A percentile compares a stretch with the other conserved stretches of the same genome.
phyloP scores from a whole-genome alignment of 1,284 basidiomycete genomes.

The Ganoderma lucidum region DNA sequence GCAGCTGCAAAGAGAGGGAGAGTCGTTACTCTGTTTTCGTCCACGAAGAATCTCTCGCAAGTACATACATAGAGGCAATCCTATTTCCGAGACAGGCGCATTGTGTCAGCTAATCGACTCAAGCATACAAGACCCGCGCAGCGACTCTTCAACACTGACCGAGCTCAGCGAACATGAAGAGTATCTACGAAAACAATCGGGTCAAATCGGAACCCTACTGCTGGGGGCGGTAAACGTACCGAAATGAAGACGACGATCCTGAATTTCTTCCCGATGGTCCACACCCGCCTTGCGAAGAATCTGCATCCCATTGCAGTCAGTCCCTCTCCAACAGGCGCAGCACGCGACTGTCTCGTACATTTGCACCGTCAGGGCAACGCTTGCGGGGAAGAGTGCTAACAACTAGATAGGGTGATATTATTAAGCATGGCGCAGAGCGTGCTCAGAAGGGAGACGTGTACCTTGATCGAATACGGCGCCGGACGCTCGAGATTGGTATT shows the following conservation, averaged over 20 bases:
- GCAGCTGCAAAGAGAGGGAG: background rate
- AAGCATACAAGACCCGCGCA: too few relatives aligned
- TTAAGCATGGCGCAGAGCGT: background rate
- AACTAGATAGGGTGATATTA: background rate
- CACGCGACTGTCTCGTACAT: background rate
- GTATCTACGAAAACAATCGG: background rate
- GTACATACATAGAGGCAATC: background rate
- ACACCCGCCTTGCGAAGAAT: background rate
- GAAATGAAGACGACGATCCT: background rate
- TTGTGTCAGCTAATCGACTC: too few relatives aligned
- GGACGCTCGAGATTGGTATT: slow-evolving; percentile 1
- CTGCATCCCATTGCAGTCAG: background rate
- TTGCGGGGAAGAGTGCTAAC: background rate
- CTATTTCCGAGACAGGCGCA: background rate
- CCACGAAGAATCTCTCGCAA: background rate
- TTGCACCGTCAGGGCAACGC: background rate
- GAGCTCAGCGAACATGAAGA: background rate
- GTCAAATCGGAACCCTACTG: background rate
- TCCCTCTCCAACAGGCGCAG: too few relatives aligned
- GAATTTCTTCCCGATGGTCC: background rate
- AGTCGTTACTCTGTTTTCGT: background rate
- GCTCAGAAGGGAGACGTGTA: background rate
- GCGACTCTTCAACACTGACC: background rate
- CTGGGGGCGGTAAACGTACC: background rate
- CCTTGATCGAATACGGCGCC: slow-evolving; percentile 1